phyloP scores from a whole-genome alignment of 768 basidiomycete genomes.

The Sistotremastrum suecicum region DNA sequence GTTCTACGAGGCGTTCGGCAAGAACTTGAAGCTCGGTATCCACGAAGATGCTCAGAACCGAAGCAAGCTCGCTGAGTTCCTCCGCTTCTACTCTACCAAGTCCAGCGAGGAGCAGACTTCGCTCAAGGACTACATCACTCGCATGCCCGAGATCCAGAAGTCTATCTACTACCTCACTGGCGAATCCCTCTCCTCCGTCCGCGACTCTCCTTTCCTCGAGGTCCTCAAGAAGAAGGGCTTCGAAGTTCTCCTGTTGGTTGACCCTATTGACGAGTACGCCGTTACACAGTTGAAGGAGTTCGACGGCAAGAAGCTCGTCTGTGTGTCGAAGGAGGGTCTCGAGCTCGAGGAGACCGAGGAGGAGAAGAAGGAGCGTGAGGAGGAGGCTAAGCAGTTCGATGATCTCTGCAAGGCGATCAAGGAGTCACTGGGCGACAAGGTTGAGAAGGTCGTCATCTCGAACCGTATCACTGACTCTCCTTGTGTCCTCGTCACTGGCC shows the following conservation, averaged over 20 bases:
- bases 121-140: slow-evolving; percentile 98
- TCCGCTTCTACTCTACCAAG: slow-evolving; percentile 97
- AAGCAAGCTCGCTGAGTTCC: slow-evolving; percentile 97
- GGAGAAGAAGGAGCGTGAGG: slow-evolving; percentile 86
- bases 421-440: slow-evolving; percentile 97
- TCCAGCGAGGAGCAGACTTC: slow-evolving; percentile 80
- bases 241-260: slow-evolving; percentile 92
- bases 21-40: slow-evolving; percentile 99
- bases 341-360: slow-evolving; percentile 99
- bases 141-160: slow-evolving; percentile 98
- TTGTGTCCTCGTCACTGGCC: slow-evolving; percentile 93
- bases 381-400: slow-evolving; percentile 66
- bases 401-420: slow-evolving; percentile 92
- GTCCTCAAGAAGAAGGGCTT: slow-evolving; percentile 99
- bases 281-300: slow-evolving; percentile 99
- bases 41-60: slow-evolving; percentile 99
- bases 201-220: slow-evolving; percentile 97
- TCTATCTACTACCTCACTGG: slow-evolving; percentile 99
- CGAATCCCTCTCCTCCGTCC: slow-evolving; percentile 82
- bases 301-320: slow-evolving; percentile 93
- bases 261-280: slow-evolving; percentile 98
- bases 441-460: slow-evolving; percentile 97
- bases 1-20: slow-evolving; percentile 97
- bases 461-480: slow-evolving; percentile 97
- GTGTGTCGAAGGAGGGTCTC: slow-evolving; percentile 97